Evolutionary conservation across 495 filamentous ascomycete genomes (phyloP).

Genomic region (Aspergillus hancockii): DNA sequence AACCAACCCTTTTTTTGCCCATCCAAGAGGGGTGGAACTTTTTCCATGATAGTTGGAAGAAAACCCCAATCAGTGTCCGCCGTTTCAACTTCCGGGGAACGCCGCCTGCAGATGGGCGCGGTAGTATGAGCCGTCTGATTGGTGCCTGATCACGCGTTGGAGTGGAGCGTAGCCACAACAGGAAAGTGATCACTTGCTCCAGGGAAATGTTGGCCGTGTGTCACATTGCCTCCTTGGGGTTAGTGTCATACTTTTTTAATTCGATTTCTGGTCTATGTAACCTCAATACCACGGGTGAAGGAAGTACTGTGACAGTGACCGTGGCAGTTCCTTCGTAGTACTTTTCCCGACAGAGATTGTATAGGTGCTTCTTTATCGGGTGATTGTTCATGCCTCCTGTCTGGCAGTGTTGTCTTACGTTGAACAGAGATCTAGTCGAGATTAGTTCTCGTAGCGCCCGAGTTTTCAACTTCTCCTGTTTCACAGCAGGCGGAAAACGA

Average conservation of each 20-base stretch:
- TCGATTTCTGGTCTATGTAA: too few species aligned
- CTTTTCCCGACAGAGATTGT: too few species aligned
- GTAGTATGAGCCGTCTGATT: neutral
- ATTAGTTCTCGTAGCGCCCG: too few species aligned
- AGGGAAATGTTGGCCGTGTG: neutral
- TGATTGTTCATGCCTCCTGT: too few species aligned
- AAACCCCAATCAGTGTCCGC: neutral
- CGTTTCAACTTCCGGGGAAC: neutral
- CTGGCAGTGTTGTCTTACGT: too few species aligned
- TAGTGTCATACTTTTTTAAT: neutral
- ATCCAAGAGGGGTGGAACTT: neutral
- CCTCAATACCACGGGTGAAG: too few species aligned
- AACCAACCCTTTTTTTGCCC: neutral
- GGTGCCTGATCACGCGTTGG: neutral
- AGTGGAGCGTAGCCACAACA: neutral
- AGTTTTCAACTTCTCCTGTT: slow-evolving; percentile 2
- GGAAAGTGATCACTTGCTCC: slow-evolving; percentile 7
- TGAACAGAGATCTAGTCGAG: too few species aligned
- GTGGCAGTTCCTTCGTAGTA: too few species aligned
- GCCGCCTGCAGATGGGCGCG: neutral
- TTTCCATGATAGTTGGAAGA: neutral
- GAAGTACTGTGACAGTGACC: too few species aligned
- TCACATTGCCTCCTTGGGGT: neutral
- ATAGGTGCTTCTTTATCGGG: too few species aligned
- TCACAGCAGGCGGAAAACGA: neutral